A percentile compares a stretch with the other conserved stretches of the same genome.
phyloP scores from a whole-genome alignment of 345 rosid species.

The Anastatica hierochuntica region DNA sequence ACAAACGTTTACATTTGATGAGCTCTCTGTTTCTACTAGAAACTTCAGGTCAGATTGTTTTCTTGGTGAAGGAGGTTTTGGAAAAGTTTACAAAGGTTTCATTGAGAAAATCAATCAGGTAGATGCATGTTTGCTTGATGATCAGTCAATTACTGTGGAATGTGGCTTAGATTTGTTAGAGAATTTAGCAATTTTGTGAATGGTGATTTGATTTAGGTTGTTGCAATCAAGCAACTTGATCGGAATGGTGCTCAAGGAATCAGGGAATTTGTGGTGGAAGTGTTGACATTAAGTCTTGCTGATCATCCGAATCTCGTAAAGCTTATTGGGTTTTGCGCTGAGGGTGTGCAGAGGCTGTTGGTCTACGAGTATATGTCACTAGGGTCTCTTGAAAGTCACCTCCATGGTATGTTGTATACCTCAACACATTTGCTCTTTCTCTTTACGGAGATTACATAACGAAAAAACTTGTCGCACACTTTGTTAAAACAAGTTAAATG shows the following conservation, averaged over 20 bases:
- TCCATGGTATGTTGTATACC: conserved; percentile 44
- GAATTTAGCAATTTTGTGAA: too few species aligned
- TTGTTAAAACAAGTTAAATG: too few species aligned
- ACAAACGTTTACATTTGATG: conserved; percentile 32
- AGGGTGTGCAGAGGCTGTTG: conserved; percentile 75
- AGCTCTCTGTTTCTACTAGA: conserved; percentile 49
- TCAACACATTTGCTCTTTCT: not conserved
- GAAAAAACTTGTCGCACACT: too few species aligned
- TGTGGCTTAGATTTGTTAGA: too few species aligned
- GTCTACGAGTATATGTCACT: conserved; percentile 83
- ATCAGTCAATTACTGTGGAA: too few species aligned
- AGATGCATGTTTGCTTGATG: too few species aligned
- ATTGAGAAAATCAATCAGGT: not conserved
- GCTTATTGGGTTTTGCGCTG: conserved; percentile 82
- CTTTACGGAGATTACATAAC: too few species aligned
- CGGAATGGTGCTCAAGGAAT: conserved; percentile 75
- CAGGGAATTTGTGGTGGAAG: conserved; percentile 82
- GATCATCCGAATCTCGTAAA: conserved; percentile 84
- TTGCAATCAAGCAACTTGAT: conserved; percentile 89
- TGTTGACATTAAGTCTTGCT: conserved; percentile 58
- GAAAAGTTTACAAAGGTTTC: conserved; percentile 62
- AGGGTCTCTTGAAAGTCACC: conserved; percentile 75
- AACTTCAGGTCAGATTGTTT: conserved; percentile 58
- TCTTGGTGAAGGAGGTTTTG: conserved; percentile 88
- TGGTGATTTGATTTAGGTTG: conserved; percentile 35